Conservation (phyloP, 2,329 filamentous ascomycete genomes). For the Talaromyces atroroseus region DNA sequence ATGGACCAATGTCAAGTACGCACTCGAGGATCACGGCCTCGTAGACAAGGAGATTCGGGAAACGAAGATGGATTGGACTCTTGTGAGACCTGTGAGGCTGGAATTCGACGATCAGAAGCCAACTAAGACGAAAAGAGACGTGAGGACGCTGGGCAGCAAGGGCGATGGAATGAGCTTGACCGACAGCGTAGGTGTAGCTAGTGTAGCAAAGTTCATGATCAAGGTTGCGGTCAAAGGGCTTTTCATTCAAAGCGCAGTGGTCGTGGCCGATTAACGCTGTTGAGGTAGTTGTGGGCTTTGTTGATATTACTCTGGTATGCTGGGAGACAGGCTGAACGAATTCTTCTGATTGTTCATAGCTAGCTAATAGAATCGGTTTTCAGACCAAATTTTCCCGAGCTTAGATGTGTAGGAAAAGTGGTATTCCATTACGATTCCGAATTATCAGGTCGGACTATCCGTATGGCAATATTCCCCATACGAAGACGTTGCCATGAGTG, state of each 20-base stretch:
- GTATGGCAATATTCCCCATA: no score
- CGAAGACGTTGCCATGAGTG: no score
- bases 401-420: no score
- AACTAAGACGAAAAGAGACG: not conserved
- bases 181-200: slow-evolving; percentile 4
- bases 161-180: slow-evolving; percentile 2
- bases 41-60: slow-evolving; percentile 33
- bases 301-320: no score
- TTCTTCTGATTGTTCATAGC: no score
- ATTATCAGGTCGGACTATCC: no score
- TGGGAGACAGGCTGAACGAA: no score
- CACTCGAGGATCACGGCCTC: slow-evolving; percentile 33
- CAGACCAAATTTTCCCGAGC: no score
- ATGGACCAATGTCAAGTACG: slow-evolving; percentile 38
- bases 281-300: no score
- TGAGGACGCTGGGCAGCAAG: slow-evolving; percentile 2
- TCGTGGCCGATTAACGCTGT: not conserved
- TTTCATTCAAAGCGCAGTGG: not conserved
- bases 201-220: slow-evolving; percentile 2
- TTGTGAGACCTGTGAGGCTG: slow-evolving; percentile 3
- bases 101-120: slow-evolving; percentile 5
- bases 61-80: slow-evolving; percentile 9
- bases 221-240: slow-evolving; percentile 2
- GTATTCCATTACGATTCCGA: no score
- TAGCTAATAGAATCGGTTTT: no score